Evolutionary conservation across 78 protist genomes (phyloP), one percentile per base, ranked within the genome.

Genomic region (Dictyostelium capitatum): DNA sequence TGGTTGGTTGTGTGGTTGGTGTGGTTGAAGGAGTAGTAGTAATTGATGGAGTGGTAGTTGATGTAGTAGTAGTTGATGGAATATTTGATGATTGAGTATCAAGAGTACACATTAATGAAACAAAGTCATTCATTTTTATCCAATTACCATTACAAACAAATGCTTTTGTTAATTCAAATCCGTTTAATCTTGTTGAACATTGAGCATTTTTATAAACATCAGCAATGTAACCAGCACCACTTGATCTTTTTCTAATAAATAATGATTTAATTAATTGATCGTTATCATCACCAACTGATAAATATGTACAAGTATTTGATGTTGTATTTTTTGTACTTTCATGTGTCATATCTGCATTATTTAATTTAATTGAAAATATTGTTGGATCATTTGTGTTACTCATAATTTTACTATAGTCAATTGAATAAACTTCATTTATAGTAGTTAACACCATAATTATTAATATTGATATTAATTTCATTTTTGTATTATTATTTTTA

Each of bases 151-250:
- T 59, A 30, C 69, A 59, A 59, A 11, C 25, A 10, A 59, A 59
- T 23, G 69, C 69, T 59, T 23, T 59, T 6, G 69, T 59, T 14
- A 59, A 23, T n/a, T 59, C 69, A 8, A 59, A 59, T 7, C 32
- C 69, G n/a, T 59, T 59, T 59, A 30, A 20, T 59, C 69, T 59
- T n/a, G 69, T 59, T 59, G 69, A 59, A 14, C 69, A 59, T 23
- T 59, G 69, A 6, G 30, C 25, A 59, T 59, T 59, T 23, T 23
- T 59, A 23, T 59, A 59, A 59, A 59, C 10, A 12, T 59, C 69
- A 6, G n/a, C 9, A 59, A 59, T 59, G 25, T 59, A 59, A 23
- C 69, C 69, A 59, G 9, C 25, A 56, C 64, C 64, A 23, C 32
- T 59, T 59, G 25, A 23, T 59, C 69, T 59, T 23, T 59, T 59